phyloP scores from a whole-genome alignment of 805 yeast genomes.

The Candida anglica region DNA sequence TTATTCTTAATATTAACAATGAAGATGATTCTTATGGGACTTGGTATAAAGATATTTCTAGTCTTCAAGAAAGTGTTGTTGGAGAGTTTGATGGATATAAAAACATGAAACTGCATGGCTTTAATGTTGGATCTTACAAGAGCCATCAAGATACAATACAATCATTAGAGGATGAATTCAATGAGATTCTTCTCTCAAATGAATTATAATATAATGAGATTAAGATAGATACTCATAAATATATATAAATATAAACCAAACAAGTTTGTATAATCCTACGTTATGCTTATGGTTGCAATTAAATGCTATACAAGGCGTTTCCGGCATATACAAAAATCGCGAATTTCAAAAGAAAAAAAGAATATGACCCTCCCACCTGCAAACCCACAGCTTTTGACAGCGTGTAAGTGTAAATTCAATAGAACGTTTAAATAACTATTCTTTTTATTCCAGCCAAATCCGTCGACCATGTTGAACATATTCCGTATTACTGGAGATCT shows the following conservation, averaged over 20 bases:
- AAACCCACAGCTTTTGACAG: no score
- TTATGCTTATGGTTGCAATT: no score
- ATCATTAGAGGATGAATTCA: no score
- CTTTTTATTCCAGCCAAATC: no score
- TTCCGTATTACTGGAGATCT: constrained; percentile 61
- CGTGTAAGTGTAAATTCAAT: no score
- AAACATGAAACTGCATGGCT: neutral
- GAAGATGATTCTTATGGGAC: constrained; percentile 14
- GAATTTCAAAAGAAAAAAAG: no score
- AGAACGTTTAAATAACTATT: no score
- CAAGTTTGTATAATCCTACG: no score
- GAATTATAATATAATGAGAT: neutral
- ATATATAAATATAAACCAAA: constrained; percentile 1
- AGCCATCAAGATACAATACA: no score
- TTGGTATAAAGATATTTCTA: constrained; percentile 10
- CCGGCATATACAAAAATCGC: no score
- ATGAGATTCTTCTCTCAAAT: neutral
- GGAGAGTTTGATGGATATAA: neutral
- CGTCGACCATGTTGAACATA: constrained; percentile 40
- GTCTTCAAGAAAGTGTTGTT: neutral
- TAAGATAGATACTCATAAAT: neutral
- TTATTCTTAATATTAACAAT: constrained; percentile 11
- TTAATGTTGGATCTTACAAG: neutral
- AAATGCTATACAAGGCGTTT: no score
- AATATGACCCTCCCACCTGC: no score